These are phyloP conservation scores for Hanseniaspora lindneri DNA, from an alignment of 805 yeast species.

Conservation along the genomic window DNA sequence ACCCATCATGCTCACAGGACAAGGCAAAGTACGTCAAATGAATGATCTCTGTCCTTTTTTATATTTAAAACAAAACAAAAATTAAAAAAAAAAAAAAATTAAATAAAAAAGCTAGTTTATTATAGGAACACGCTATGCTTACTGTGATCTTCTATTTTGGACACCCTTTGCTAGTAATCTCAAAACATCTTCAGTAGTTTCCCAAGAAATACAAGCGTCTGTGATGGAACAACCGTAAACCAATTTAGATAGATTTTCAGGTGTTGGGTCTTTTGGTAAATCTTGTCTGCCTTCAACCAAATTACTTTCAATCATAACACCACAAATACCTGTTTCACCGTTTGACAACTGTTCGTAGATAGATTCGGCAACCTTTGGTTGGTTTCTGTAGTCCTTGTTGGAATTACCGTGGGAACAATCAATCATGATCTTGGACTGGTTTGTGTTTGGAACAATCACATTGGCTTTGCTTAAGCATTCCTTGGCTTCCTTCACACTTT, in stretches of 20 bases:
- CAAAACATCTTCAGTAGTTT: slow-evolving; percentile 72
- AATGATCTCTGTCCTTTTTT: neutral
- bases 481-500: slow-evolving; percentile 56
- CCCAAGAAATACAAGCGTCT: slow-evolving; percentile 93
- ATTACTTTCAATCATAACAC: slow-evolving; percentile 93
- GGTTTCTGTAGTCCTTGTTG: slow-evolving; percentile 78
- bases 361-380: slow-evolving; percentile 72
- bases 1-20: neutral
- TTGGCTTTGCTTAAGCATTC: slow-evolving; percentile 43
- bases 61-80: too few relatives aligned
- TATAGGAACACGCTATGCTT: neutral
- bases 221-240: slow-evolving; percentile 94
- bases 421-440: slow-evolving; percentile 69
- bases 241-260: slow-evolving; percentile 42
- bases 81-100: neutral
- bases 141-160: slow-evolving; percentile 51
- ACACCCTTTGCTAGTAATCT: slow-evolving; percentile 72
- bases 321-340: slow-evolving; percentile 72
- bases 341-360: slow-evolving; percentile 66
- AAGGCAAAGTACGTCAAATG: neutral
- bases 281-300: slow-evolving; percentile 87
- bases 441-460: slow-evolving; percentile 33
- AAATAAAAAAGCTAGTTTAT: neutral
- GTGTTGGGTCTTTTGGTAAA: slow-evolving; percentile 46
- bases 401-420: slow-evolving; percentile 98